Percentiles rank a stretch among this genome's conserved stretches.
Conservation (phyloP, 441 rosid genomes). For the Adansonia rubrostipa region DNA sequence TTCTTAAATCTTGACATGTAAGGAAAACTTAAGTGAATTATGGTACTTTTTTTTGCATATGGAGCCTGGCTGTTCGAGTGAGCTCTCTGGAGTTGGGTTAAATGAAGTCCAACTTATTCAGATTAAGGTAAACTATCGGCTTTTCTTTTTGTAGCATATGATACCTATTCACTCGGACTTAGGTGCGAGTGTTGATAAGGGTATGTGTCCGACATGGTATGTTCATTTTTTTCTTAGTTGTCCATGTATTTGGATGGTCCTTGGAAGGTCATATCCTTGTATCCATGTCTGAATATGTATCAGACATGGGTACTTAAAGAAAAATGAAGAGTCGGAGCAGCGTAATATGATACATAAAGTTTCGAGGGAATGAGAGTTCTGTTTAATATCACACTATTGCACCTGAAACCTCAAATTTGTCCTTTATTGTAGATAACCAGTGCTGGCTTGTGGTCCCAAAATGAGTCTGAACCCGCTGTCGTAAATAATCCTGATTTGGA, state of each 20-base stretch:
- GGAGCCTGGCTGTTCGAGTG: slow-evolving; percentile 95
- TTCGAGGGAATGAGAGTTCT: neutral
- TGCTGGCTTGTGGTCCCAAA: slow-evolving; percentile 85
- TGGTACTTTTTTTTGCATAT: slow-evolving; percentile 22
- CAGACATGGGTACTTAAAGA: too few species aligned
- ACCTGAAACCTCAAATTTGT: slow-evolving; percentile 28
- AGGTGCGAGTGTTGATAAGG: too few species aligned
- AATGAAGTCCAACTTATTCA: slow-evolving; percentile 75
- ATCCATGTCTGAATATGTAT: too few species aligned
- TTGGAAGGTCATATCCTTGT: too few species aligned
- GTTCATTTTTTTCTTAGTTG: too few species aligned
- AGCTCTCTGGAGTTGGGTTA: slow-evolving; percentile 67
- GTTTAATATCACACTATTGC: neutral
- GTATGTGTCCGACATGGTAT: too few species aligned
- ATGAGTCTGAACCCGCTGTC: slow-evolving; percentile 48
- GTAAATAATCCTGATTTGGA: slow-evolving; percentile 42
- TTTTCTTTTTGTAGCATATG: neutral
- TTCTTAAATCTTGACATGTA: neutral
- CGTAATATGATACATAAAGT: neutral
- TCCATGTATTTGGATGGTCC: too few species aligned
- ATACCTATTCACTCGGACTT: too few species aligned
- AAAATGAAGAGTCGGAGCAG: too few species aligned
- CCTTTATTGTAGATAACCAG: slow-evolving; percentile 72
- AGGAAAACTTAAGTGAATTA: slow-evolving; percentile 5
- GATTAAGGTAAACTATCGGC: slow-evolving; percentile 61